phyloP scores from a whole-genome alignment of 805 yeast genomes.

The Pichia occidentalis region DNA sequence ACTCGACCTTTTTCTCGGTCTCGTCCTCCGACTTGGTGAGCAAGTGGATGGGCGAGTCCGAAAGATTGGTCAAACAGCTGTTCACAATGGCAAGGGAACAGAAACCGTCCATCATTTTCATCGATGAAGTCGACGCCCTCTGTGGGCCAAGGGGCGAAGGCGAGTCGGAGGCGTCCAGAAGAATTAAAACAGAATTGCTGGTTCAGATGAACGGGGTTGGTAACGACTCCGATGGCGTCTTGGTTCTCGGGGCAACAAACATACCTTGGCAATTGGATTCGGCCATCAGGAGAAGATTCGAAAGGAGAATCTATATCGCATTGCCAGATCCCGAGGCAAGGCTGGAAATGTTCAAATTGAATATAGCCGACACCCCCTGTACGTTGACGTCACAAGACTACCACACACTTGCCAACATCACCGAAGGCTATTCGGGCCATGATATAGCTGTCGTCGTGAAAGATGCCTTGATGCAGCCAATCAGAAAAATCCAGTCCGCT shows the following conservation, averaged over 20 bases:
- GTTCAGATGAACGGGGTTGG: constrained; percentile 99
- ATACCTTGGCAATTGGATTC: constrained; percentile 99
- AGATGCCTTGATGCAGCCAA: constrained; percentile 97
- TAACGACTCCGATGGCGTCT: constrained; percentile 84
- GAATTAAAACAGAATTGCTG: constrained; percentile 90
- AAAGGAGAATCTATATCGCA: constrained; percentile 89
- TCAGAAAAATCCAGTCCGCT: constrained; percentile 89
- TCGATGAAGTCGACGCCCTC: constrained; percentile 96
- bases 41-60: constrained; percentile 99
- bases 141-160: constrained; percentile 99
- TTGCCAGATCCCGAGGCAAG: constrained; percentile 93
- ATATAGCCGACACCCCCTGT: constrained; percentile 88
- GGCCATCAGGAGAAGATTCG: constrained; percentile 95
- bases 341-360: constrained; percentile 86
- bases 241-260: constrained; percentile 95
- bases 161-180: constrained; percentile 91
- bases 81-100: constrained; percentile 95
- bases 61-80: constrained; percentile 88
- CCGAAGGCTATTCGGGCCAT: constrained; percentile 96
- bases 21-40: constrained; percentile 94
- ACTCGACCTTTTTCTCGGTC: constrained; percentile 92
- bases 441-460: constrained; percentile 95
- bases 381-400: constrained; percentile 66
- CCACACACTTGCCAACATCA: constrained; percentile 78
- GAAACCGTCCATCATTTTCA: constrained; percentile 91